Evolutionary conservation across 106 monocot species (phyloP).

Genomic region (Gastrodia elata): DNA sequence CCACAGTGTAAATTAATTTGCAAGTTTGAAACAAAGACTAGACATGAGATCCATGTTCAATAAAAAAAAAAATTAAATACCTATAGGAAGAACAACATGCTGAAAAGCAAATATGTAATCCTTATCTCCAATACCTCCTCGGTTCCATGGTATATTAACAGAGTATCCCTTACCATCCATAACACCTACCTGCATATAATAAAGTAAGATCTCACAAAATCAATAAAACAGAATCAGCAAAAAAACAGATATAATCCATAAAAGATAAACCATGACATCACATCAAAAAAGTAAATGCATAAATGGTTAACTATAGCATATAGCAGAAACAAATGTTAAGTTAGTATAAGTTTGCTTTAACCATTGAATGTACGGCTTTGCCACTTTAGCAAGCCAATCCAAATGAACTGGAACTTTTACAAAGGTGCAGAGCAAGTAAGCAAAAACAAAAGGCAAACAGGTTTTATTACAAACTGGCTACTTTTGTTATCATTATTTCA

Average conservation of each 20-base stretch:
- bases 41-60: not conserved
- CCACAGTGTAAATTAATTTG: not conserved
- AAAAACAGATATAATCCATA: not conserved
- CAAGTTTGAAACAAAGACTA: not conserved
- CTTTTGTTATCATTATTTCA: not conserved
- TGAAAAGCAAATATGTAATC: conserved; percentile 94
- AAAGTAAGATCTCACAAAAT: not conserved
- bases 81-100: conserved; percentile 87
- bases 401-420: not conserved
- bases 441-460: not conserved
- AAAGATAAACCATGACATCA: not conserved
- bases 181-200: conserved; percentile 49
- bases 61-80: conserved; percentile 16
- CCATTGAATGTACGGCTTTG: not conserved
- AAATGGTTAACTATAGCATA: not conserved
- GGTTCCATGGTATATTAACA: conserved; percentile 93
- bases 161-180: conserved; percentile 70
- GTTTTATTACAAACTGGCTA: no score
- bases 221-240: not conserved
- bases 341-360: not conserved
- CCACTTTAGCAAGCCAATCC: not conserved
- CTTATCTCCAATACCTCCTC: conserved; percentile 87
- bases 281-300: not conserved
- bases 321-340: not conserved
- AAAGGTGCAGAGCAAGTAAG: not conserved